Evolutionary conservation across 257 asterid species (phyloP).

Genomic region (Cruciata laevipes): DNA sequence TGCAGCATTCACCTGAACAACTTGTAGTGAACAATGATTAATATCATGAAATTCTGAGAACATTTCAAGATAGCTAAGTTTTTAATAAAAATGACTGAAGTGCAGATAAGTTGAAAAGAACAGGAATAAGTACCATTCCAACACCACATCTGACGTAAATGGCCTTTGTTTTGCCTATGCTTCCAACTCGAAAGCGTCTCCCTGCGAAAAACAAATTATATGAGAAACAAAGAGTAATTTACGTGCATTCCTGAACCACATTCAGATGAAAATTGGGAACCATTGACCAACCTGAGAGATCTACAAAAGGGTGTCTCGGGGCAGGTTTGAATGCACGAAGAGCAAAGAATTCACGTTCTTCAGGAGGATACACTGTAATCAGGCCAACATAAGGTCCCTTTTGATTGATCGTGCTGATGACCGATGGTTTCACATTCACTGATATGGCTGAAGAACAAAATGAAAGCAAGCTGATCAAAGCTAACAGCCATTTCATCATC

Average conservation of each 20-base stretch:
- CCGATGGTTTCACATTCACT: slow-evolving; percentile 12
- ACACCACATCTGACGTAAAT: slow-evolving; percentile 56
- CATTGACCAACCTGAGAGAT: slow-evolving; percentile 34
- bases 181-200: slow-evolving; percentile 51
- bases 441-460: slow-evolving; percentile 20
- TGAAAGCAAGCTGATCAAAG: slow-evolving; percentile 13
- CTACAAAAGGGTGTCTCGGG: slow-evolving; percentile 34
- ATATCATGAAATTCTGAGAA: no score
- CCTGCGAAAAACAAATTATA: slow-evolving; percentile 24
- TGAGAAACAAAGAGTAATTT: background rate
- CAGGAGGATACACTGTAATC: slow-evolving; percentile 40
- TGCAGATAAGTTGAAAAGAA: background rate
- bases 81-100: no score
- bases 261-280: background rate
- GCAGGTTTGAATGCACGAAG: slow-evolving; percentile 30
- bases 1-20: slow-evolving; percentile 57
- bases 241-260: background rate
- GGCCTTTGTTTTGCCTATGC: slow-evolving; percentile 30
- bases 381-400: slow-evolving; percentile 53
- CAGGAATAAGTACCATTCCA: slow-evolving; percentile 34
- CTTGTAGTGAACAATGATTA: background rate
- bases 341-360: slow-evolving; percentile 49
- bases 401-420: slow-evolving; percentile 22
- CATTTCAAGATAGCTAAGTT: no score
- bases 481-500: background rate